Base-by-base conservation (phyloP, 805 yeast genomes). In the Debaryomyces hansenii region DNA sequence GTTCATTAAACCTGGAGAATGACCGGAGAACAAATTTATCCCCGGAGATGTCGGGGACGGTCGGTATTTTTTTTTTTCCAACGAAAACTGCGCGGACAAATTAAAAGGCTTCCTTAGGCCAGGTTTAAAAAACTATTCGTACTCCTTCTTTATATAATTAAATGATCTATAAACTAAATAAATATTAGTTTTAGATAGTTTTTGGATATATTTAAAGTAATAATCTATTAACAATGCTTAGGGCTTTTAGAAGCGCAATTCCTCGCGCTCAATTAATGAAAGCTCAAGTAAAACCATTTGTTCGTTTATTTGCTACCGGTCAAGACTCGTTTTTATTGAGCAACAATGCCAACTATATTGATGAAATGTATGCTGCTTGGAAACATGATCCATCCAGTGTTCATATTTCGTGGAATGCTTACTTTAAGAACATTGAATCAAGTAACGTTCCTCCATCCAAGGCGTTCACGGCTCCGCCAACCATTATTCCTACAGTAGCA, bases 351-450 rank as follows among this genome's bases (percentile, higher is more conserved):
- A 83, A 84, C 60, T 94, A 94, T 70, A 87, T 94, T 59, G 99
- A 94, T 69, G 97, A 94, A 75, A 94, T 94, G 99, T 94, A 90
- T 70, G 82, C 82, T 53, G 91, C 96, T 42, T 94, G 98, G 98
- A 79, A 82, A 61, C 69, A 82, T 54, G 99, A 94, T 66, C 99
- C 98, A 27, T 52, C 75, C 37, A 83, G 92, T 45, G 99, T 94
- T 37, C 99, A 94, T 68, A 85, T 84, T 35, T 91, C 97, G 20
- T 94, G 99, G 99, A 86, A 90, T 65, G 91, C 96, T 6, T 94
- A 94, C 74, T 94, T 94, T 80, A 86, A 86, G 71, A 92, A 92
- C 77, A 75, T 94, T 70, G 90, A 86, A 55, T 75, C 83, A 51
- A 83, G 83, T 46, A 75, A 75, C 38, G 80, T 83, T 20, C 81